Conservation (phyloP, 2,329 filamentous ascomycete species). For the Aspergillus sp. region DNA sequence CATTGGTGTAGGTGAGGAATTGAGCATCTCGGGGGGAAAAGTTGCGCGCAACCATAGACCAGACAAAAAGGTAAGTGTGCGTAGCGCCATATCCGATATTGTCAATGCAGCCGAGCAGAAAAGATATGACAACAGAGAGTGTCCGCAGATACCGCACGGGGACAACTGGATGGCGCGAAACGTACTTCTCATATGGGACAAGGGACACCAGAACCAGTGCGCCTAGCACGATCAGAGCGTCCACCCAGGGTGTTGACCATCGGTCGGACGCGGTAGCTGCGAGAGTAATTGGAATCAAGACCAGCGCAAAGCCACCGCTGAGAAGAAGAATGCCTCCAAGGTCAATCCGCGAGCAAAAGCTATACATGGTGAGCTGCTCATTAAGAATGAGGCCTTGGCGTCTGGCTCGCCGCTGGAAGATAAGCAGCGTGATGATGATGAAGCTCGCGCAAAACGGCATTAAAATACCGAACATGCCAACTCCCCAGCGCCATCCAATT, state of each 20-base stretch:
- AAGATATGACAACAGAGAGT: constrained; percentile 43
- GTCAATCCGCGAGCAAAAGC: constrained; percentile 37
- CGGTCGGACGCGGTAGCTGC: constrained; percentile 41
- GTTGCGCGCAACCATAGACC: constrained; percentile 46
- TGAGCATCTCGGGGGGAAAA: constrained; percentile 44
- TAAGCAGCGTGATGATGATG: constrained; percentile 39
- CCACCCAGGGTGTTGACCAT: constrained; percentile 50
- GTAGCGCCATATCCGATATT: constrained; percentile 46
- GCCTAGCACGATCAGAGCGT: constrained; percentile 47
- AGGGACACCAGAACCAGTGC: constrained; percentile 42
- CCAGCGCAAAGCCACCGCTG: constrained; percentile 48
- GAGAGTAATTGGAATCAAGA: constrained; percentile 51
- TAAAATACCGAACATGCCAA: constrained; percentile 46
- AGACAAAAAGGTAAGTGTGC: constrained; percentile 51
- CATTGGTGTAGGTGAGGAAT: constrained; percentile 41
- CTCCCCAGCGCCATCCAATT: constrained; percentile 48
- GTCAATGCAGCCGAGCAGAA: constrained; percentile 44
- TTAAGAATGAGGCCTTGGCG: constrained; percentile 27
- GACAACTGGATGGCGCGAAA: constrained; percentile 48
- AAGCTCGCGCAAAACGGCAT: constrained; percentile 39
- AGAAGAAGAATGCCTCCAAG: constrained; percentile 48
- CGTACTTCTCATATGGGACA: constrained; percentile 49
- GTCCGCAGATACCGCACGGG: constrained; percentile 49
- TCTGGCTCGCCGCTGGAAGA: constrained; percentile 37
- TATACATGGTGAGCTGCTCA: constrained; percentile 24